A percentile compares a stretch with the other conserved stretches of the same genome.
phyloP scores from a whole-genome alignment of 2,329 filamentous ascomycete genomes.

The Xylariales sp. region DNA sequence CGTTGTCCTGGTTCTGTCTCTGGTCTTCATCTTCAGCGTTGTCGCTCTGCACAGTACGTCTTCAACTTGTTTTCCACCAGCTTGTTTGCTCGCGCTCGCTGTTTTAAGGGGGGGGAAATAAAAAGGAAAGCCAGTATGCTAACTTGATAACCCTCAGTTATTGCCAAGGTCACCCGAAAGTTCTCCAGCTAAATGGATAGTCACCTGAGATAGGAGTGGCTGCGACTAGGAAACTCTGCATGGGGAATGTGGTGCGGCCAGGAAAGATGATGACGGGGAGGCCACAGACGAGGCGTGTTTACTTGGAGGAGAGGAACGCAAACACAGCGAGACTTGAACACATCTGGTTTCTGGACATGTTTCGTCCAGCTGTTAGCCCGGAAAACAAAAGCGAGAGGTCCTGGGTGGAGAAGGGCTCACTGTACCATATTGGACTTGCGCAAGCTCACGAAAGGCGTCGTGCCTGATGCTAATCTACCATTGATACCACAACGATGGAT shows the following conservation, averaged over 20 bases:
- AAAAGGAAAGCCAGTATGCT: conserved; percentile 7
- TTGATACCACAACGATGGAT: neutral
- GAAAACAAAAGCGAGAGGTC: neutral
- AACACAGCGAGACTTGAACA: too few relatives aligned
- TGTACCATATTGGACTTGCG: neutral
- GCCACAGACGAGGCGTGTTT: too few relatives aligned
- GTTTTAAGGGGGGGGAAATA: neutral
- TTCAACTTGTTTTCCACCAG: conserved; percentile 6
- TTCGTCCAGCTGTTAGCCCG: neutral
- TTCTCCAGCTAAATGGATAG: conserved; percentile 63
- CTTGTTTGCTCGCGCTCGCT: neutral
- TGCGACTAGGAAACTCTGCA: too few relatives aligned
- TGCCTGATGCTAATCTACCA: neutral
- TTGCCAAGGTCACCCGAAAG: conserved; percentile 89
- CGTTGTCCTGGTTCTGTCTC: conserved; percentile 89
- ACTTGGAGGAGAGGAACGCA: too few relatives aligned
- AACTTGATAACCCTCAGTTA: conserved; percentile 56
- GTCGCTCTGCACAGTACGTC: conserved; percentile 91
- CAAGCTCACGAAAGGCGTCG: neutral
- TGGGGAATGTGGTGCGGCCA: too few relatives aligned
- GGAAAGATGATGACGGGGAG: too few relatives aligned
- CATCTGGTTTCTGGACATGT: too few relatives aligned
- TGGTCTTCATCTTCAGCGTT: conserved; percentile 98
- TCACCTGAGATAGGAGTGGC: too few relatives aligned
- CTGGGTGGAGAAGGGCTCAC: neutral